These are phyloP conservation scores for Xylariaceae sp. DNA, from an alignment of 2,329 filamentous ascomycete genomes.

Conservation along the genomic window DNA sequence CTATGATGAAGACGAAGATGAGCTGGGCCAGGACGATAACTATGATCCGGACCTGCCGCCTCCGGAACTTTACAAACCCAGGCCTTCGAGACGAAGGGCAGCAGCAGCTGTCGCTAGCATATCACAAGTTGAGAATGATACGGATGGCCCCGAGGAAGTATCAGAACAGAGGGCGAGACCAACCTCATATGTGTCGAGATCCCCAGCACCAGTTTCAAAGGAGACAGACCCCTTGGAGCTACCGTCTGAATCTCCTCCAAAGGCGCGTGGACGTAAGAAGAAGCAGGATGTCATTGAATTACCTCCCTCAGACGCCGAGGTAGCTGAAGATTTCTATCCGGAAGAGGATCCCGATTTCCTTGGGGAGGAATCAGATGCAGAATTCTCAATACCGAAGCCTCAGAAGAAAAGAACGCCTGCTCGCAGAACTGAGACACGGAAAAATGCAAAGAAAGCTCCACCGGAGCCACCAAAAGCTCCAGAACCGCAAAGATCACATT, in stretches of 20 bases:
- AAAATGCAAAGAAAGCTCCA: constrained; percentile 3
- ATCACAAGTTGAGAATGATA: constrained; percentile 4
- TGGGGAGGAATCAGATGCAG: constrained; percentile 12
- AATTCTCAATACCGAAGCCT: constrained; percentile 21
- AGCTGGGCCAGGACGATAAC: constrained; percentile 24
- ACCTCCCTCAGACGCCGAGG: constrained; percentile 1
- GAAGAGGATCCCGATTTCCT: neutral
- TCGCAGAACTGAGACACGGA: constrained; percentile 27
- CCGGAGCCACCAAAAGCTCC: constrained; percentile 2
- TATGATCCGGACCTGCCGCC: constrained; percentile 15
- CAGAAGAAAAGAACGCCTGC: constrained; percentile 32
- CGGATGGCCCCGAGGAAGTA: neutral
- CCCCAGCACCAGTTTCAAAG: neutral
- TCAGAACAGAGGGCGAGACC: neutral
- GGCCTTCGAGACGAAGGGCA: constrained; percentile 19
- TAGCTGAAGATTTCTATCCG: constrained; percentile 4
- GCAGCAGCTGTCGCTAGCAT: constrained; percentile 1
- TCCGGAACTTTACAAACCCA: constrained; percentile 20
- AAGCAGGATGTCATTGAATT: constrained; percentile 23
- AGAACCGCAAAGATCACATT: constrained; percentile 1
- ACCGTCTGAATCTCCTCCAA: constrained; percentile 19
- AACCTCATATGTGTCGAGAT: neutral
- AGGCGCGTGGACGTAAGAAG: constrained; percentile 32
- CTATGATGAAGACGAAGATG: constrained; percentile 25
- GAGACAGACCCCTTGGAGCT: constrained; percentile 12